Conservation (phyloP, 1,284 basidiomycete species). For the Ustilago lituana region DNA sequence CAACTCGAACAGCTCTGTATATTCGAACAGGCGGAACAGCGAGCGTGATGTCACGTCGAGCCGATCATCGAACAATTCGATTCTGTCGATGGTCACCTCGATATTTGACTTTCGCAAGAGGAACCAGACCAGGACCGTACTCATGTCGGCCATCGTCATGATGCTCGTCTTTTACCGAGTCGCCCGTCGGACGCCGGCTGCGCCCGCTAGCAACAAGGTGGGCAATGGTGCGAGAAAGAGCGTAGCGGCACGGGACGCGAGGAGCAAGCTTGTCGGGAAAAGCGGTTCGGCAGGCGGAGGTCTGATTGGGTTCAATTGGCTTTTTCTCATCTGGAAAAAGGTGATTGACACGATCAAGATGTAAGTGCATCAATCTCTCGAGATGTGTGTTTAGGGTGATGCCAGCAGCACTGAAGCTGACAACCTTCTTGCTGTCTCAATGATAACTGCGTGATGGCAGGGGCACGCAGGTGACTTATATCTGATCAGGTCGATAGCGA, state of each 20-base stretch:
- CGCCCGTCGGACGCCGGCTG: slow-evolving; percentile 14
- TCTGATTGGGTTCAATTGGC: slow-evolving; percentile 27
- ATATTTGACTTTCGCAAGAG: slow-evolving; percentile 36
- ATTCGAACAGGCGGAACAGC: slow-evolving; percentile 3
- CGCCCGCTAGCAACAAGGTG: not conserved
- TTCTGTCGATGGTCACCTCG: slow-evolving; percentile 27
- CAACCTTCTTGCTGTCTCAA: not conserved
- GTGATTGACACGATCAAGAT: slow-evolving; percentile 48
- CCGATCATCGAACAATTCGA: slow-evolving; percentile 12
- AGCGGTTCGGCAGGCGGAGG: slow-evolving; percentile 13
- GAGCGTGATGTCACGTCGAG: slow-evolving; percentile 12
- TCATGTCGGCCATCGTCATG: slow-evolving; percentile 46
- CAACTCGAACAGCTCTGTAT: not conserved
- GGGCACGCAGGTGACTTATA: slow-evolving; percentile 51
- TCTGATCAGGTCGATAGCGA: slow-evolving; percentile 9
- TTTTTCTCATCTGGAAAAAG: slow-evolving; percentile 38
- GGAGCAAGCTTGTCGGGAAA: slow-evolving; percentile 37
- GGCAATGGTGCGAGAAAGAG: slow-evolving; percentile 7
- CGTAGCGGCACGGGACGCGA: slow-evolving; percentile 26
- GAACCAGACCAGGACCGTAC: slow-evolving; percentile 28
- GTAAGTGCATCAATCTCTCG: slow-evolving; percentile 7
- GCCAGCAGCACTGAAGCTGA: no score
- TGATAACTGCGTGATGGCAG: not conserved
- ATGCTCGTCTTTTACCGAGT: slow-evolving; percentile 37
- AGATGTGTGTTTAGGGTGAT: not conserved